A percentile compares a stretch with the other conserved stretches of the same genome.
Conservation (phyloP, 495 filamentous ascomycete species). For the Neurospora sp. region DNA sequence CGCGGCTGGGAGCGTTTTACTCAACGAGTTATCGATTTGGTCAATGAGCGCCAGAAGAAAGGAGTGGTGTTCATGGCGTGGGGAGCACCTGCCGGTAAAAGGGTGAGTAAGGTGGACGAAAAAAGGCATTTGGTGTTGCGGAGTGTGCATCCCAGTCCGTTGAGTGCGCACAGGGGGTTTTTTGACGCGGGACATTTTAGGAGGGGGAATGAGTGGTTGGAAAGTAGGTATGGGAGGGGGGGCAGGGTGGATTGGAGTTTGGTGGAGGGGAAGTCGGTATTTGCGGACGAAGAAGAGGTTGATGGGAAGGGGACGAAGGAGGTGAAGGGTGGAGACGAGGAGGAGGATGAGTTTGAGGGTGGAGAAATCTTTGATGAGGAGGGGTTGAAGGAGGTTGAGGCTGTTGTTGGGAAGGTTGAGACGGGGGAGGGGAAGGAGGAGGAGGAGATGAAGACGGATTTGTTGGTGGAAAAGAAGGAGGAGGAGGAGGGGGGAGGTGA, state of each 20-base stretch:
- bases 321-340: constrained; percentile 2
- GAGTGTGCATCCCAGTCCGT: constrained; percentile 82
- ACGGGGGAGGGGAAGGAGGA: not conserved
- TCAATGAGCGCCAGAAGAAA: constrained; percentile 57
- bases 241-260: constrained; percentile 84
- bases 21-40: constrained; percentile 77
- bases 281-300: not conserved
- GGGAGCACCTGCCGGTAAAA: constrained; percentile 70
- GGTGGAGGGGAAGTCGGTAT: constrained; percentile 2
- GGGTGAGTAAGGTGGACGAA: constrained; percentile 58
- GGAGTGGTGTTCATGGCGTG: constrained; percentile 95
- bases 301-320: no score
- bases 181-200: constrained; percentile 82
- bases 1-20: constrained; percentile 91
- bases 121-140: constrained; percentile 68
- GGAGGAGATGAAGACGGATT: constrained; percentile 2
- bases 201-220: constrained; percentile 83
- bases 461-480: not conserved
- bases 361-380: constrained; percentile 12
- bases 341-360: constrained; percentile 7
- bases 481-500: not conserved
- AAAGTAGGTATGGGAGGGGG: constrained; percentile 60
- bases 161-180: constrained; percentile 72
- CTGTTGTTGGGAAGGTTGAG: not conserved
- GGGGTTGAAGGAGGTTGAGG: constrained; percentile 10